Percentiles rank a stretch among this genome's conserved stretches.
Conservation (phyloP, 2,329 filamentous ascomycete genomes). For the Sclerotinia spermophila region DNA sequence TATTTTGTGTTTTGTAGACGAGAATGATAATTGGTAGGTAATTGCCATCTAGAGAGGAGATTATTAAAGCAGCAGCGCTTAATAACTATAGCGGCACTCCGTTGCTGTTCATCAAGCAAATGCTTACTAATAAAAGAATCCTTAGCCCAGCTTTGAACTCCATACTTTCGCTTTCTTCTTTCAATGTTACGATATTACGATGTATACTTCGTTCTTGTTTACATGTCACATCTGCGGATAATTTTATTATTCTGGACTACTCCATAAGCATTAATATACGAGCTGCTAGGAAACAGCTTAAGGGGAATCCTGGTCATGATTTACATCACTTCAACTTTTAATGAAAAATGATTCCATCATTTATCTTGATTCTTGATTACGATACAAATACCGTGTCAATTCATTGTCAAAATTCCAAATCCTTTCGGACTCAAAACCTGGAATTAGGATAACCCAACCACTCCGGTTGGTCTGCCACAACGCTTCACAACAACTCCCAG, state of each 20-base stretch:
- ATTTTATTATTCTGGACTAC: background rate
- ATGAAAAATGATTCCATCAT: background rate
- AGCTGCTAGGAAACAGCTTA: background rate
- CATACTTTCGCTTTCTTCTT: background rate
- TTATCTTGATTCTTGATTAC: background rate
- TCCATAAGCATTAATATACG: background rate
- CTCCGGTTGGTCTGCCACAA: background rate
- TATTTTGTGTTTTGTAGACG: slow-evolving; percentile 2
- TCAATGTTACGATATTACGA: background rate
- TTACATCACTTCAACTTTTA: background rate
- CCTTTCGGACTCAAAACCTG: background rate
- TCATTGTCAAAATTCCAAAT: background rate
- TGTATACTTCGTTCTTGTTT: background rate
- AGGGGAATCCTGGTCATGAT: background rate
- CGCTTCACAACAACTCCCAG: background rate
- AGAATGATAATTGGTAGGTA: background rate
- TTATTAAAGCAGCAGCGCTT: background rate
- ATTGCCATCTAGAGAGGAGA: background rate
- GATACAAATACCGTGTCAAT: background rate
- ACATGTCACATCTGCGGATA: background rate
- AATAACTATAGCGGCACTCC: background rate
- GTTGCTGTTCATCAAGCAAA: fast-evolving
- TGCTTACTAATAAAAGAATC: background rate
- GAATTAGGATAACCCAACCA: background rate
- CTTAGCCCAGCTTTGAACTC: background rate